These are phyloP conservation scores for Fraxinus xanthoxyloides DNA, from an alignment of 305 asterid genomes.

Conservation along the genomic window DNA sequence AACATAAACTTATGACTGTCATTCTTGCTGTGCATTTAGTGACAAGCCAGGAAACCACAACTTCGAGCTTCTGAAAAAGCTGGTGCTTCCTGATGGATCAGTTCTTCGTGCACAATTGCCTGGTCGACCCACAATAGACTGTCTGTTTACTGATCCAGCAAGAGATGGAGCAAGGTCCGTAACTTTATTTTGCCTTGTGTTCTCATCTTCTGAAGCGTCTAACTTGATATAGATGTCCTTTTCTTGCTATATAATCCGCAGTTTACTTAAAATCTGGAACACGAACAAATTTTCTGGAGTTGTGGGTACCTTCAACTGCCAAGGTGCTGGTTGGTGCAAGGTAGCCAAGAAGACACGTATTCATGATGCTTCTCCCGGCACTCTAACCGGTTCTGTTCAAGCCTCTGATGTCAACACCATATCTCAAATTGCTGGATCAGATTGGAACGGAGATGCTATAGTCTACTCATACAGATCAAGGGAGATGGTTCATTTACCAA, in stretches of 20 bases:
- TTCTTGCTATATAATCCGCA: conserved; percentile 29
- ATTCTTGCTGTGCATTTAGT: conserved; percentile 34
- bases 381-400: conserved; percentile 70
- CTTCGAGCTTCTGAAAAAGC: conserved; percentile 81
- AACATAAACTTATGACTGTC: background rate
- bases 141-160: conserved; percentile 89
- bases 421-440: conserved; percentile 63
- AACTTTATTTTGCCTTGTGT: conserved; percentile 4
- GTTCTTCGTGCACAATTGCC: conserved; percentile 85
- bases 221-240: background rate
- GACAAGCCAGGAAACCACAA: conserved; percentile 98
- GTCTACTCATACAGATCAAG: conserved; percentile 66
- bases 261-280: conserved; percentile 98
- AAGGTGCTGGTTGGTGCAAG: conserved; percentile 99
- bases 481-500: conserved; percentile 56
- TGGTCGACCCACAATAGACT: conserved; percentile 88
- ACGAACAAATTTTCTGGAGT: conserved; percentile 74
- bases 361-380: conserved; percentile 84
- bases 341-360: conserved; percentile 72
- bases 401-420: conserved; percentile 62
- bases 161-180: conserved; percentile 89
- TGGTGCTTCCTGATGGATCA: conserved; percentile 93
- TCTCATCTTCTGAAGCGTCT: background rate
- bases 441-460: conserved; percentile 77
- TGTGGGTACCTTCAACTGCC: conserved; percentile 96